Conservation (phyloP, 257 asterid species). For the Solanum verrucosum region DNA sequence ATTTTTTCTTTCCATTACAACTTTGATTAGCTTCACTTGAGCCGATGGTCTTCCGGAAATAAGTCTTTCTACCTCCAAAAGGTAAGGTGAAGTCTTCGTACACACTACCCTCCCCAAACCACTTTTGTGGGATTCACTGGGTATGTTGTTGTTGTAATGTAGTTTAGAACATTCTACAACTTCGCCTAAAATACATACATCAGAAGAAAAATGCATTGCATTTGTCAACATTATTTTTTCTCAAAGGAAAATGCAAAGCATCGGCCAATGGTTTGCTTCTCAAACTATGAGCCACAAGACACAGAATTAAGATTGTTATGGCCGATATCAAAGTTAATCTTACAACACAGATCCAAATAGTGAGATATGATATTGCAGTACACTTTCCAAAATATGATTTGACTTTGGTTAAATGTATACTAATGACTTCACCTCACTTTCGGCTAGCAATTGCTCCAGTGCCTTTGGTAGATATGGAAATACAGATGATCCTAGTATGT, state of each 20-base stretch:
- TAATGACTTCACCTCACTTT: constrained; percentile 60
- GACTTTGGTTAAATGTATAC: not conserved
- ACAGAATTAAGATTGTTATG: not conserved
- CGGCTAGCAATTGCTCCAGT: constrained; percentile 75
- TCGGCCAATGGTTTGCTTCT: not conserved
- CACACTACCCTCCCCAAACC: not conserved
- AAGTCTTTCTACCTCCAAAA: not conserved
- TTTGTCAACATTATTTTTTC: not conserved
- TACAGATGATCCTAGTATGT: constrained; percentile 72
- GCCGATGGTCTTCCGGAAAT: not conserved
- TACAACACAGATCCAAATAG: not conserved
- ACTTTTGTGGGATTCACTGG: not conserved
- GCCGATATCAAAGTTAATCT: not conserved
- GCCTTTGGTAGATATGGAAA: constrained; percentile 93
- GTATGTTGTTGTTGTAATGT: not conserved
- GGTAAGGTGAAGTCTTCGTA: not conserved
- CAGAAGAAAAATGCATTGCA: not conserved
- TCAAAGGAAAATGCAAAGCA: not conserved
- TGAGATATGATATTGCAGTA: not conserved
- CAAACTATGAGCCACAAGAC: not conserved
- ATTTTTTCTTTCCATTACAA: not conserved
- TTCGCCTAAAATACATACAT: not conserved
- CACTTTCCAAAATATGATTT: not conserved
- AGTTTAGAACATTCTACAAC: not conserved
- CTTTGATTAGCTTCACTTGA: not conserved